A percentile compares a stretch with the other conserved stretches of the same genome.
Evolutionary conservation across 257 asterid species (phyloP).

Genomic region (Agastache rugosa): DNA sequence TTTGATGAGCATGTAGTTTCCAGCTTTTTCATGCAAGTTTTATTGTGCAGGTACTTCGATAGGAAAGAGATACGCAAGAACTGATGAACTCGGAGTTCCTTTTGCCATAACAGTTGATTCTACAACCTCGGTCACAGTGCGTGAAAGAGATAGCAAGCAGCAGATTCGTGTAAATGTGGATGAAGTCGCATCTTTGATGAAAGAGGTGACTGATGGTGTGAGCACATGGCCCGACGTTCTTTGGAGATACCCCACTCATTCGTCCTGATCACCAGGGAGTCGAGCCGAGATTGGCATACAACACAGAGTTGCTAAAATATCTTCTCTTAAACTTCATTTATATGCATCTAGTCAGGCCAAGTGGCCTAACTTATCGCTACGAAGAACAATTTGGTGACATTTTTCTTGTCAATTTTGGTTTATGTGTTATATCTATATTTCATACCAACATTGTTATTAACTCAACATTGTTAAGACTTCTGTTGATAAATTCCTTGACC

Average conservation of each 20-base stretch:
- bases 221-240: conserved; percentile 65
- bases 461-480: background rate
- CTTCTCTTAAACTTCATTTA: background rate
- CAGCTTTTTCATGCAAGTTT: background rate
- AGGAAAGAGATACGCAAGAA: conserved; percentile 89
- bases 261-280: conserved; percentile 40
- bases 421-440: background rate
- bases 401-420: conserved; percentile 3
- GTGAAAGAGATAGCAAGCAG: conserved; percentile 86
- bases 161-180: conserved; percentile 78
- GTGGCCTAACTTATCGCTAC: background rate
- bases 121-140: conserved; percentile 62
- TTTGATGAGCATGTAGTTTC: background rate
- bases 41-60: conserved; percentile 71
- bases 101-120: conserved; percentile 88
- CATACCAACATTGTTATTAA: background rate
- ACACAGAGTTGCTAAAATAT: background rate
- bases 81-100: conserved; percentile 97
- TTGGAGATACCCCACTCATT: conserved; percentile 70
- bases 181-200: conserved; percentile 74
- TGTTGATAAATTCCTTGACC: background rate
- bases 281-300: background rate
- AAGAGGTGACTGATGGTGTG: conserved; percentile 69
- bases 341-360: background rate
- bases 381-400: background rate